Base-by-base conservation (phyloP, 345 rosid species). In the Salix dunnii region DNA sequence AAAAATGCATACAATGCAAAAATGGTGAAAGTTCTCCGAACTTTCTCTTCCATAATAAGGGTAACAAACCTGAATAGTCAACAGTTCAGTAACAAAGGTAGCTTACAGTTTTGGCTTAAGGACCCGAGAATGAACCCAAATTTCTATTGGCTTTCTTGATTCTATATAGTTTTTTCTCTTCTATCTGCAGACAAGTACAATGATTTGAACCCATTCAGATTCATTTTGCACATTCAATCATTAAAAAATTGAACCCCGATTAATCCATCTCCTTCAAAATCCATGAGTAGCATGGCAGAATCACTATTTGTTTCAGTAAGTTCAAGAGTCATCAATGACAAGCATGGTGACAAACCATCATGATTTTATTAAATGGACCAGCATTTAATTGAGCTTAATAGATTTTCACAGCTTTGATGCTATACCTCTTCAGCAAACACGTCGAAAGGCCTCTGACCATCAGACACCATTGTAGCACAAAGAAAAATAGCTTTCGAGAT, bases 401-500 rank as follows among this genome's bases (percentile, higher is more conserved):
- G 20, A 42, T 67, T 38, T 35, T 20, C 53, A 6, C 5, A n/a
- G 53, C 17, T 74, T 38, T 71, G 55, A 69, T 35, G 49, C 73
- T 60, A 40, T 75, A 93, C 99, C 97, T 95, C 97, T 86, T 89
- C 97, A 65, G 97, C 90, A 82, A 95, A 93, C 71, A 89, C 97
- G 85, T 95, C 97, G 73, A 95, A 93, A 68, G 99, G 97, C 84
- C 86, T 89, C 85, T 93, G 97, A 79, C 92, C 96, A 82, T 90
- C 79, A 36, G 94, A 84, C 73, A 93, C 93, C 99, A 93, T 95
- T 12, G 96, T 90, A 78, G 94, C 99, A 81, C 96, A 91, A n/a
- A 93, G 82, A 62, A 87, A 95, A 80, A 93, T 81, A 66, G 96
- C 93, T 85, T 93, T 95, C 0, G 94, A 87, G 68, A 95, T 88